phyloP scores from a whole-genome alignment of 768 basidiomycete species.

The Harrya chromipes region DNA sequence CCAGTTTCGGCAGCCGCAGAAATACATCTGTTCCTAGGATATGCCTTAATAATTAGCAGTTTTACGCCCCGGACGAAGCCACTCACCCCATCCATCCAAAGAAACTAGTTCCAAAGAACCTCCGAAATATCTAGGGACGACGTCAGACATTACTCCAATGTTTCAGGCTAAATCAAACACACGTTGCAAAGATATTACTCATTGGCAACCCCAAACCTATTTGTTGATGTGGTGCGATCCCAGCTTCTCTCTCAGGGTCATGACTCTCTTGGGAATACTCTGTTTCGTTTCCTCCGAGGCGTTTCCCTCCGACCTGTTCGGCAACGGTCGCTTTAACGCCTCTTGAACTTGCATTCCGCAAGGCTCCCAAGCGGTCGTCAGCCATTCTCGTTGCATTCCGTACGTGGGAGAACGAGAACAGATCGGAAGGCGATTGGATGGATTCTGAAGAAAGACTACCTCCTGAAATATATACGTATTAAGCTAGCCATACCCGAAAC shows the following conservation, averaged over 20 bases:
- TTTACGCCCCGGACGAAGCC: background rate
- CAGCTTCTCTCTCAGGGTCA: conserved; percentile 43
- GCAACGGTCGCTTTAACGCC: conserved; percentile 77
- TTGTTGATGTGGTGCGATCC: conserved; percentile 52
- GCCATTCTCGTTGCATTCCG: conserved; percentile 73
- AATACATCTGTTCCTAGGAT: conserved; percentile 76
- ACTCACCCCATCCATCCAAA: conserved; percentile 79
- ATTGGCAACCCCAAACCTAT: conserved; percentile 86
- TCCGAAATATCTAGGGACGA: conserved; percentile 64
- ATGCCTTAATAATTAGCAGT: conserved; percentile 1
- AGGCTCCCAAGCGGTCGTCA: conserved; percentile 60
- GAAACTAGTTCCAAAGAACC: conserved; percentile 77
- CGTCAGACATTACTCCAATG: background rate
- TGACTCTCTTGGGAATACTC: conserved; percentile 22
- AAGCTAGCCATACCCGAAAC: conserved; percentile 2
- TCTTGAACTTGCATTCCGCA: conserved; percentile 57
- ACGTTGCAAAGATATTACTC: conserved; percentile 88
- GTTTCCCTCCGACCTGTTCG: conserved; percentile 65
- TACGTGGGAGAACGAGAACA: conserved; percentile 88
- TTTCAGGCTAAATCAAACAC: conserved; percentile 21
- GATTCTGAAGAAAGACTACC: conserved; percentile 61
- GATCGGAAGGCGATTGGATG: conserved; percentile 64
- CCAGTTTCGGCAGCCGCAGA: conserved; percentile 75
- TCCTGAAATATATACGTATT: conserved; percentile 39
- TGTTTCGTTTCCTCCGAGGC: conserved; percentile 8